Percentiles rank a stretch among this genome's conserved stretches.
phyloP scores from a whole-genome alignment of 495 filamentous ascomycete species.

The Poronia punctata region DNA sequence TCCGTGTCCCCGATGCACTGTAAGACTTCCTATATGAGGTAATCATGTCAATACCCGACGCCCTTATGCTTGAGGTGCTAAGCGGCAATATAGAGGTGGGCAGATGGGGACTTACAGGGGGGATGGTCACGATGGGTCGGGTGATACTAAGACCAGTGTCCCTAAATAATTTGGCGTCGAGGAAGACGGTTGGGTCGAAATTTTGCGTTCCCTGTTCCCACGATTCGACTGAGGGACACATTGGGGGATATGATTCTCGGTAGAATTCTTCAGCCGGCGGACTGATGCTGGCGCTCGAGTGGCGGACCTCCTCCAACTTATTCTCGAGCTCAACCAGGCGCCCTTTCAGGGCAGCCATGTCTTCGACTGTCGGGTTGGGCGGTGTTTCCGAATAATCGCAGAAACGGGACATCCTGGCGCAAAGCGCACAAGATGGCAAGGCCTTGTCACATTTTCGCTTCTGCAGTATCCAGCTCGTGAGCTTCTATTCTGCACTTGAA shows the following conservation, averaged over 20 bases:
- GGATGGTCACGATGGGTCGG: constrained; percentile 21
- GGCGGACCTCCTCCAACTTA: constrained; percentile 14
- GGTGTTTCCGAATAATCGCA: constrained; percentile 35
- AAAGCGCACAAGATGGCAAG: constrained; percentile 36
- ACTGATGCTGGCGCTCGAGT: neutral
- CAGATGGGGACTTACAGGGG: constrained; percentile 14
- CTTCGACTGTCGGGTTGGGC: constrained; percentile 30
- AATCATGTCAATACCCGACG: neutral
- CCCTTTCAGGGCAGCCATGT: constrained; percentile 30
- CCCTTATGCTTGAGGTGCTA: neutral
- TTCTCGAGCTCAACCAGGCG: constrained; percentile 35
- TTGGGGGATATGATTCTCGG: neutral
- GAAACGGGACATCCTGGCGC: constrained; percentile 29
- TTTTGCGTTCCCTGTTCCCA: constrained; percentile 10
- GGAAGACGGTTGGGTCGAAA: constrained; percentile 21
- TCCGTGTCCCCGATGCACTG: constrained; percentile 22
- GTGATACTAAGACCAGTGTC: constrained; percentile 24
- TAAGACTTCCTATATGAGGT: constrained; percentile 24
- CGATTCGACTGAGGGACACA: constrained; percentile 15
- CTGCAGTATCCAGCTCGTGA: constrained; percentile 26
- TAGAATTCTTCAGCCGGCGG: neutral
- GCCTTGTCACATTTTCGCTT: constrained; percentile 46
- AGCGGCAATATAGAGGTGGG: neutral
- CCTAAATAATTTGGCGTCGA: constrained; percentile 32
- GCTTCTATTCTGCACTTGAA: neutral